Evolutionary conservation across 495 filamentous ascomycete species (phyloP), one percentile per base, ranked within the genome.

Genomic region (Neurospora pannonica): DNA sequence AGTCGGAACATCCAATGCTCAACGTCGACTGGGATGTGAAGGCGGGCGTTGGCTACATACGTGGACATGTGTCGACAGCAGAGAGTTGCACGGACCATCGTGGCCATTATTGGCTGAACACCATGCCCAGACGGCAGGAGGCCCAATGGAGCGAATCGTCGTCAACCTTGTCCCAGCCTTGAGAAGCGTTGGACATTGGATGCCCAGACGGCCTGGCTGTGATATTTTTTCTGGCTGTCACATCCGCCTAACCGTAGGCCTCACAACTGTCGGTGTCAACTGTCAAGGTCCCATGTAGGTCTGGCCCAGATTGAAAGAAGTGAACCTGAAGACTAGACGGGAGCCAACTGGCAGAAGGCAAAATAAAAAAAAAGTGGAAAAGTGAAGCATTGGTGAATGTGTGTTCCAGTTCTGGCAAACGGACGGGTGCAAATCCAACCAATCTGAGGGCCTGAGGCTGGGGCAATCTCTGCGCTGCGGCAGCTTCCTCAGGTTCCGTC

Each of bases 11-110:
- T 31, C 48, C 48, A 60, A 28, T 60, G 48, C 48, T 60, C 21
- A 60, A 60, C 21, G 24, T 60, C 46, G 46, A 24, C 5, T 28
- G 9, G 19, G 46, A 54, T 54, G 46, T 54, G 46, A 54, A 54
- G 46, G 46, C 46, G 11, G 54, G 74, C 74, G 75, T 38, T 70
- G 74, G 70, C 71, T 74, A 75, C 73, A 73, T 74, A 75, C 73
- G 75, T 77, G 76, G 75, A 72, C 36, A 43, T 71, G 73, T 37
- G n/a, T 71, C 4, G 70, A 71, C 46, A 19, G 31, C 54, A 34
- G 54, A 67, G 5, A 19, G 54, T 4, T 6, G 28, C 54, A 67
- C 54, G 54, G 2, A 4, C 28, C 28, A 67, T 3, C 13, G 7
- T 67, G 54, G 54, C 28, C 54, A 62, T 62, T 9, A 62, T 62